Evolutionary conservation across 208 protist species (phyloP), one percentile per base, ranked within the genome.

Genomic region (Naegleria gruberi): DNA sequence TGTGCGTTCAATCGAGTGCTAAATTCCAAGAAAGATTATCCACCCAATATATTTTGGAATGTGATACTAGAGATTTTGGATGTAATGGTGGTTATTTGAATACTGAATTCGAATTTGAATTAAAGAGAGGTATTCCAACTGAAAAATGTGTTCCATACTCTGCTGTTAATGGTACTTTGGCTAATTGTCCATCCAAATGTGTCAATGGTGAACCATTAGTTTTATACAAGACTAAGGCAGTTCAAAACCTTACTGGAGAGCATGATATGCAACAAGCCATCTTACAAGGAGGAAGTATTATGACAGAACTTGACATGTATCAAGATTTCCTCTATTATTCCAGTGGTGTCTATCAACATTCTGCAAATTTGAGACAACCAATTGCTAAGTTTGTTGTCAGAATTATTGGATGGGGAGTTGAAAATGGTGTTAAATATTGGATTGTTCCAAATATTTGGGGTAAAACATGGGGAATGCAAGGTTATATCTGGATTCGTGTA

Each of bases 201-300:
- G 19, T 8, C 3, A 30, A 83, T 30, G 77, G 77, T 44, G 42
- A 8, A 44, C 15, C 77, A 40, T n/a, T 83, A 26, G n/a, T 5
- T 44, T 44, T 8, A 3, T 44, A 26, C 7, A 7, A 51, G 7
- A 51, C 12, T 51, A 51, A 83, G 3, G 5, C 4, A 8, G 4
- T 5, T 44, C 43, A 34, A 83, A 83, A 30, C n/a, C 23, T 96
- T 96, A 91, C 94, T 95, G 93, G 92, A 92, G 30, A 95, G 97
- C 93, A 93, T 98, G 89, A 95, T 95, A 92, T 91, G 92, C 42
- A 91, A 94, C 86, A 96, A 96, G 41, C 96, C 96, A 40, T 95
- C 97, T 83, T n/a, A n/a, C 95, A 97, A 93, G 94, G 93, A 30
- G 94, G 95, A n/a, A n/a, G n/a, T n/a, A n/a, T n/a, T n/a, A n/a